These are phyloP conservation scores for Triangularia verruculosa DNA, from an alignment of 2,329 filamentous ascomycete genomes.

Conservation along the genomic window DNA sequence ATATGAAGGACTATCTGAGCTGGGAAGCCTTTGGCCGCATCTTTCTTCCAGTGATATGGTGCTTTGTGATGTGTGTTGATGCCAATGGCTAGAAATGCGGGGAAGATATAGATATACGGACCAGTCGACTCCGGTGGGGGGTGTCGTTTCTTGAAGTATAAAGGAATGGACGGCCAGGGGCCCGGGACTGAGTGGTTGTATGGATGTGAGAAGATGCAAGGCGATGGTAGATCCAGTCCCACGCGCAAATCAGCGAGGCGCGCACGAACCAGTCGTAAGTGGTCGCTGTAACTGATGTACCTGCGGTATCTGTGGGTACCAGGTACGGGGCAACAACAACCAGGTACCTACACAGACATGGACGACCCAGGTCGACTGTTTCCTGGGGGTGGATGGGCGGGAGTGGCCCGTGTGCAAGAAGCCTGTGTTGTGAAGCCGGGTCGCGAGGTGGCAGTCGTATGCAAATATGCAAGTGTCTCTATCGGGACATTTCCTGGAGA, in stretches of 20 bases:
- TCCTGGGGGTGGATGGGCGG: constrained; percentile 34
- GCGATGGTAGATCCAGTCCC: constrained; percentile 26
- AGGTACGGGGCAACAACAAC: constrained; percentile 31
- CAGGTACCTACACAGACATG: constrained; percentile 30
- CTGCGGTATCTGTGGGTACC: constrained; percentile 30
- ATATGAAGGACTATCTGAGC: constrained; percentile 25
- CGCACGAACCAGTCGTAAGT: constrained; percentile 23
- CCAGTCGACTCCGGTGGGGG: constrained; percentile 23
- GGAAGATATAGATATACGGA: constrained; percentile 26
- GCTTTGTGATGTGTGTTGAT: constrained; percentile 16
- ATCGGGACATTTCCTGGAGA: constrained; percentile 39
- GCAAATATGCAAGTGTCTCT: constrained; percentile 46
- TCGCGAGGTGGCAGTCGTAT: constrained; percentile 47
- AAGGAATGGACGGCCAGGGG: constrained; percentile 21
- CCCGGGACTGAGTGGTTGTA: constrained; percentile 11
- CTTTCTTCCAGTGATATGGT: constrained; percentile 24
- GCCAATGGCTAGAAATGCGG: constrained; percentile 25
- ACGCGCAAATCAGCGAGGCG: constrained; percentile 26
- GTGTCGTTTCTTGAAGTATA: constrained; percentile 17
- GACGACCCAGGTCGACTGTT: constrained; percentile 27
- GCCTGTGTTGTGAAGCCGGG: constrained; percentile 29
- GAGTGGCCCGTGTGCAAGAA: constrained; percentile 36
- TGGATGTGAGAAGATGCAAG: constrained; percentile 20
- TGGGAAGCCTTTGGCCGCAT: constrained; percentile 30
- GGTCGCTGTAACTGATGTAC: constrained; percentile 17